Conservation (phyloP, 2,329 filamentous ascomycete genomes). For the Plectosphaerella sp. region DNA sequence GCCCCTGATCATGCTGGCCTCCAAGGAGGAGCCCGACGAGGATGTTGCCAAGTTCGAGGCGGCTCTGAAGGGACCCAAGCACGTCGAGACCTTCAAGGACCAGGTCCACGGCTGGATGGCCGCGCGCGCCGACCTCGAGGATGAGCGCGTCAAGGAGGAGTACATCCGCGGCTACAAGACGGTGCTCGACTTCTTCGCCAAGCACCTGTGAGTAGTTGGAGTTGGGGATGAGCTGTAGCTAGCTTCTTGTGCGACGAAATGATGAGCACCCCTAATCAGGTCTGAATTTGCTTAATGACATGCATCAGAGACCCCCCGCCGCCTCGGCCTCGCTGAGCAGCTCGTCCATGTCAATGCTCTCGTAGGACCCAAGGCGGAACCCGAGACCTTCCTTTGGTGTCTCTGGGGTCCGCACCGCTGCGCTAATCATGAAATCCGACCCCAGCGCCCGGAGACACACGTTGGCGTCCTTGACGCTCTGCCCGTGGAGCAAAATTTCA, state of each 20-base stretch:
- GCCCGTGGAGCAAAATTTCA: conserved; percentile 34
- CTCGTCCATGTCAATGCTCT: conserved; percentile 37
- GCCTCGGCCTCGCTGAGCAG: conserved; percentile 39
- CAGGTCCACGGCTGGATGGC: conserved; percentile 75
- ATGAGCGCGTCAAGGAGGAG: conserved; percentile 55
- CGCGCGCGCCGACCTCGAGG: conserved; percentile 54
- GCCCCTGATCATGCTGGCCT: conserved; percentile 60
- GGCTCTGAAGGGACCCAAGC: conserved; percentile 48
- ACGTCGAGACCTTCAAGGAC: conserved; percentile 61
- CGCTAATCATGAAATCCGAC: conserved; percentile 49
- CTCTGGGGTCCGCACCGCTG: conserved; percentile 39
- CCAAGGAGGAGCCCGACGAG: conserved; percentile 56
- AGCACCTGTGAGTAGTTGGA: conserved; percentile 33
- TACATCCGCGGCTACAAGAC: conserved; percentile 59
- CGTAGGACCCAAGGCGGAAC: conserved; percentile 35
- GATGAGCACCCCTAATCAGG: neutral
- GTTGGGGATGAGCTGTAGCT: neutral
- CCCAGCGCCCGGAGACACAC: conserved; percentile 39
- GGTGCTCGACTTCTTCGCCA: conserved; percentile 52
- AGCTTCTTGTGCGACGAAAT: neutral
- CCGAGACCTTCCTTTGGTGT: conserved; percentile 30
- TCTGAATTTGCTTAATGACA: too few species aligned
- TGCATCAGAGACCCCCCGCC: neutral
- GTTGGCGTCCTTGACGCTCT: conserved; percentile 34
- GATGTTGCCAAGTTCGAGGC: conserved; percentile 52